Conservation (phyloP, 495 filamentous ascomycete species). For the Cenococcum geophilum region DNA sequence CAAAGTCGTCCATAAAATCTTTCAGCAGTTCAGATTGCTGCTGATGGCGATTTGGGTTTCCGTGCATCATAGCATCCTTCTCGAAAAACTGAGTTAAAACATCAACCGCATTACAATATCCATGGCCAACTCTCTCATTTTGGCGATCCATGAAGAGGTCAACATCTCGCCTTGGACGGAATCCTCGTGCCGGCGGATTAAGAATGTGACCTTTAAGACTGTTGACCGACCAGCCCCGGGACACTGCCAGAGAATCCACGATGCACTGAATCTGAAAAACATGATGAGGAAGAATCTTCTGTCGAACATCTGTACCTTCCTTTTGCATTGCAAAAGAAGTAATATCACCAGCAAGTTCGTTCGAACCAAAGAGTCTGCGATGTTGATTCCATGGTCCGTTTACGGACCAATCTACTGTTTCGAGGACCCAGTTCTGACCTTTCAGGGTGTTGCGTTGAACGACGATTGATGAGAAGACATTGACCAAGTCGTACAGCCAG, state of each 20-base stretch:
- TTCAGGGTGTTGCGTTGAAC: conserved; percentile 38
- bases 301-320: conserved; percentile 36
- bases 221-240: conserved; percentile 41
- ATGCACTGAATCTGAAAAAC: conserved; percentile 47
- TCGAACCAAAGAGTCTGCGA: conserved; percentile 40
- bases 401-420: conserved; percentile 38
- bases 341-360: conserved; percentile 40
- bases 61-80: conserved; percentile 31
- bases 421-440: conserved; percentile 34
- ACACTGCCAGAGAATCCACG: conserved; percentile 41
- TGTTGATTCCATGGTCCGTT: conserved; percentile 31
- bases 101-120: conserved; percentile 24
- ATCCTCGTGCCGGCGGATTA: conserved; percentile 30
- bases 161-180: conserved; percentile 42
- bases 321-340: conserved; percentile 43
- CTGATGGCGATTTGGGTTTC: conserved; percentile 33
- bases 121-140: conserved; percentile 30
- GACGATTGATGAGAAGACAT: conserved; percentile 40
- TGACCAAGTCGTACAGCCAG: conserved; percentile 49
- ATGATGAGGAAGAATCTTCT: conserved; percentile 42
- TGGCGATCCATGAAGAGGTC: conserved; percentile 42
- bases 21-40: conserved; percentile 22
- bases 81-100: conserved; percentile 32
- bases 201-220: conserved; percentile 35
- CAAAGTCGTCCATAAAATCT: conserved; percentile 34